Evolutionary conservation across 805 yeast genomes (phyloP).

Genomic region (Saccharomycopsis javanensis): DNA sequence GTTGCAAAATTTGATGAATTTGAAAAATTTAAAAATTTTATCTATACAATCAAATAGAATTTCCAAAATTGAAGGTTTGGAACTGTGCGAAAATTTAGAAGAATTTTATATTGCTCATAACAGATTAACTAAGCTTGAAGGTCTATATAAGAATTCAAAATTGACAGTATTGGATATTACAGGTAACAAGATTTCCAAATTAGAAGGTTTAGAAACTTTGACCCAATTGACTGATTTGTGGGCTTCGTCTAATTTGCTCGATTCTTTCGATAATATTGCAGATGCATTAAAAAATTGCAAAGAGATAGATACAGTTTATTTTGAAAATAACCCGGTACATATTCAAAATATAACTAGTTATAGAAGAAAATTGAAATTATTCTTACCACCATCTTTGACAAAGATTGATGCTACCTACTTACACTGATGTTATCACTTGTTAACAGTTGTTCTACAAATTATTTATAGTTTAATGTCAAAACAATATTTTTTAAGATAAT

Average conservation of each 20-base stretch:
- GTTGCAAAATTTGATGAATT: conserved; percentile 50
- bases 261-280: conserved; percentile 59
- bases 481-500: too few relatives aligned
- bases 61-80: conserved; percentile 72
- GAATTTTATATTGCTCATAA: conserved; percentile 87
- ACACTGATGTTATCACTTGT: too few relatives aligned
- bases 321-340: conserved; percentile 81
- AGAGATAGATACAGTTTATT: conserved; percentile 75
- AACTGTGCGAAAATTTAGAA: conserved; percentile 58
- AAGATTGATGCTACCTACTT: conserved; percentile 90
- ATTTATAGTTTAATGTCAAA: neutral
- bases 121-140: conserved; percentile 64
- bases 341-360: conserved; percentile 62
- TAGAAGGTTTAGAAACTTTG: conserved; percentile 60
- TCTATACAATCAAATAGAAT: conserved; percentile 85
- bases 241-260: conserved; percentile 74
- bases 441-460: neutral
- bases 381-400: conserved; percentile 56
- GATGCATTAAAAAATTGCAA: conserved; percentile 52
- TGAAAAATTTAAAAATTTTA: conserved; percentile 58
- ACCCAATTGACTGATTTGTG: conserved; percentile 78
- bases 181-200: conserved; percentile 51
- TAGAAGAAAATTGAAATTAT: conserved; percentile 68
- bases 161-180: conserved; percentile 74
- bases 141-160: conserved; percentile 59